Base-by-base conservation (phyloP, 2,329 filamentous ascomycete species). In the Aspergillus novoparasiticus region DNA sequence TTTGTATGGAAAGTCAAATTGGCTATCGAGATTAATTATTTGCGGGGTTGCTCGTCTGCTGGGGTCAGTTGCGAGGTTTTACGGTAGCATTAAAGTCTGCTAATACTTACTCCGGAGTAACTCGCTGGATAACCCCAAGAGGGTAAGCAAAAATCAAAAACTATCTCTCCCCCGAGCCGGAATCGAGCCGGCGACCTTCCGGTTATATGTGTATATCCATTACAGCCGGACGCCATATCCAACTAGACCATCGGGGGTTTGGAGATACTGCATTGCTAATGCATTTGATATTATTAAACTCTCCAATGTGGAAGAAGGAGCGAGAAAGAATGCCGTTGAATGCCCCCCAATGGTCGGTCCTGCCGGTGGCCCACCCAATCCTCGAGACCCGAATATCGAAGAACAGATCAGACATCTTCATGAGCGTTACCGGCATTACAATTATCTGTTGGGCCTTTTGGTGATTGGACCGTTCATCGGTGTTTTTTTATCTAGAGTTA, bases 331-430 rank as follows among this genome's bases (percentile, higher is more conserved):
- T 90, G 19, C 91, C 91, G 2, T 68, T 65, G 50, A 76, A 66
- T 19, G 62, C 68, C 8, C 71, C 72, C 74, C 72, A 4, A 70
- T 71, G 19, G 69, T 74, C 53, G 73, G 74, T 6, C 75, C 74
- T 9, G 63, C 69, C 0, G 72, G 72, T 30, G 68, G 66, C 3
- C 67, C 72, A 59, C 72, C 72, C 50, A 74, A 77, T 60, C 72
- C 75, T 30, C 74, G 76, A 59, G 77, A 70, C 60, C 87, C 91
- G 77, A 94, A 93, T 73, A 89, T 96, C 43, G 90, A 95, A 75
- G 93, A 96, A 76, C 93, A 96, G 80, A 92, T 96, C 66, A 85
- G 90, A 64, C 83, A 86, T 58, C 87, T 90, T 63, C 86, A 89
- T 68, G 82, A 88, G 72, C 87, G 86, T 70, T 84, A 81, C 61